phyloP scores from a whole-genome alignment of 1,139 yeast genomes.

The Chernovozyma aurita region DNA sequence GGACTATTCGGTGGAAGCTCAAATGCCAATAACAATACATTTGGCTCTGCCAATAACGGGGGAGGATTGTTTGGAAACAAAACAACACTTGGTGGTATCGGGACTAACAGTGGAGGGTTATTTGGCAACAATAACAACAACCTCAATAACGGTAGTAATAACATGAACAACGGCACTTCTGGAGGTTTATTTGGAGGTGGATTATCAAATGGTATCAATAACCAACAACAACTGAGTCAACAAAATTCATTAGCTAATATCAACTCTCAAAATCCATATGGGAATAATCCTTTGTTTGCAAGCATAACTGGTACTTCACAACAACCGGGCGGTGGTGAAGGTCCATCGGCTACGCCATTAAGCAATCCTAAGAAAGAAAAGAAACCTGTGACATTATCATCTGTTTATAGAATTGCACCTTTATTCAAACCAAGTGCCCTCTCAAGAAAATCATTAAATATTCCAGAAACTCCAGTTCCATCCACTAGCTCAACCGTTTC shows the following conservation, averaged over 20 bases:
- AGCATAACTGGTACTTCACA: constrained; percentile 24
- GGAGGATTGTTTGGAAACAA: constrained; percentile 5
- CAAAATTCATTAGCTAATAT: constrained; percentile 38
- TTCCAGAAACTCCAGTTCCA: constrained; percentile 10
- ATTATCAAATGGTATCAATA: constrained; percentile 11
- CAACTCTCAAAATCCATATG: constrained; percentile 66
- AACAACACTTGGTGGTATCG: constrained; percentile 4
- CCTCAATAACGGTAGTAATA: constrained; percentile 5
- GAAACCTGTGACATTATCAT: constrained; percentile 55
- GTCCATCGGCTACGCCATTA: constrained; percentile 53
- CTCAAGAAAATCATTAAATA: not conserved
- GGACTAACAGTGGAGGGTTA: constrained; percentile 14
- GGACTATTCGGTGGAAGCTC: constrained; percentile 22
- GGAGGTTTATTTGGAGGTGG: constrained; percentile 15
- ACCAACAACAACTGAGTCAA: constrained; percentile 19
- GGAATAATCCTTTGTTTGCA: constrained; percentile 61
- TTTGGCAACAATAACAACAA: constrained; percentile 11
- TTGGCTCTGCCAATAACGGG: constrained; percentile 17
- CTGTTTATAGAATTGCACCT: constrained; percentile 62
- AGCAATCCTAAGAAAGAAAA: constrained; percentile 37
- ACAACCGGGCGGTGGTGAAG: constrained; percentile 10
- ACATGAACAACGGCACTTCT: constrained; percentile 6
- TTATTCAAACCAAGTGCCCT: constrained; percentile 25
- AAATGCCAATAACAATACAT: constrained; percentile 10
- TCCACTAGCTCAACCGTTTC: constrained; percentile 10